A percentile compares a stretch with the other conserved stretches of the same genome.
phyloP scores from a whole-genome alignment of 2,329 filamentous ascomycete species.

The Aspergillus fructus region DNA sequence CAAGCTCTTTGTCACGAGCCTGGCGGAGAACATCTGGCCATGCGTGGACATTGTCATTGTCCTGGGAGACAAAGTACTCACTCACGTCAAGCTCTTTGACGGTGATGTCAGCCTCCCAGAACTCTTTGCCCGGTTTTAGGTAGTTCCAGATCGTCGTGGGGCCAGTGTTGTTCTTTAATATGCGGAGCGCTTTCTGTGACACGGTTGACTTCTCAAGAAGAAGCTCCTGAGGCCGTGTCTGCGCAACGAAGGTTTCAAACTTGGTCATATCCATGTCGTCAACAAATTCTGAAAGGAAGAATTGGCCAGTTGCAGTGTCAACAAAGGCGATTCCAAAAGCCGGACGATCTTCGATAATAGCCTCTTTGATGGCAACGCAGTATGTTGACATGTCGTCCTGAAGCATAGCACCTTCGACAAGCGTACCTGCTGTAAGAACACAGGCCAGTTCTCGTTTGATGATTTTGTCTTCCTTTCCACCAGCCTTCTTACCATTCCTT shows the following conservation, averaged over 20 bases:
- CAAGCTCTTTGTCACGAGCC: conserved; percentile 71
- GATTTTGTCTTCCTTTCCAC: conserved; percentile 80
- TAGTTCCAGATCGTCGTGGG: conserved; percentile 96
- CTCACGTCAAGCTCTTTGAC: conserved; percentile 76
- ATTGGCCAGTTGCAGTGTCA: conserved; percentile 93
- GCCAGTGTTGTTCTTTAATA: conserved; percentile 91
- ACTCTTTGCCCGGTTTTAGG: conserved; percentile 81
- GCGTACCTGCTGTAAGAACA: conserved; percentile 85
- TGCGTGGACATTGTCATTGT: conserved; percentile 58
- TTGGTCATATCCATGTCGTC: conserved; percentile 93
- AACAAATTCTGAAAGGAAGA: conserved; percentile 86
- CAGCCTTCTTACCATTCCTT: conserved; percentile 58
- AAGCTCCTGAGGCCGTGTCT: conserved; percentile 84
- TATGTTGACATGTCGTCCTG: conserved; percentile 97
- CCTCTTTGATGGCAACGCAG: conserved; percentile 91
- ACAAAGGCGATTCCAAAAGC: conserved; percentile 91
- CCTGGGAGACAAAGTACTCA: conserved; percentile 71
- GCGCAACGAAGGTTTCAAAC: conserved; percentile 94
- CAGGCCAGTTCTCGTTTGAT: conserved; percentile 88
- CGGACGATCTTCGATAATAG: conserved; percentile 67
- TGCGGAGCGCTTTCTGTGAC: conserved; percentile 84
- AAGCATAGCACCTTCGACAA: conserved; percentile 94
- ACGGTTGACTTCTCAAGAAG: conserved; percentile 83
- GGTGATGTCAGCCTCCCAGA: conserved; percentile 83
- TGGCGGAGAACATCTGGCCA: conserved; percentile 78